These are phyloP conservation scores for Dactylellina haptotyla DNA, from an alignment of 2,329 filamentous ascomycete genomes.

Conservation along the genomic window DNA sequence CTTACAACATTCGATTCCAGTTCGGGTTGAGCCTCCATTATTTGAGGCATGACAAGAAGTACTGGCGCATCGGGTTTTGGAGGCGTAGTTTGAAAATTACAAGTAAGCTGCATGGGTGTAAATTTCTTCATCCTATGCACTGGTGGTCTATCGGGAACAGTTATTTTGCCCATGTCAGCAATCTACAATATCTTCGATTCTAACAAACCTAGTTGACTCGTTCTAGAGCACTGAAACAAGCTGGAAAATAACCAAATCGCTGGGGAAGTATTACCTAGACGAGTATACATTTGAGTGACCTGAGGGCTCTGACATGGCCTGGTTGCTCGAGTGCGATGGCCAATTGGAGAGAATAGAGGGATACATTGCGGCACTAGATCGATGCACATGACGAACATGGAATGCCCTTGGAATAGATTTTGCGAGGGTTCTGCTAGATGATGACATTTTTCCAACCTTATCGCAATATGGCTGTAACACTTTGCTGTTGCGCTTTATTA, in stretches of 20 bases:
- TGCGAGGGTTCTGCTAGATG: neutral
- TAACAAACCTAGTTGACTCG: too few relatives aligned
- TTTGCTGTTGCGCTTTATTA: too few relatives aligned
- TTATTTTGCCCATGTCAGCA: too few relatives aligned
- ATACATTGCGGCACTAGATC: slow-evolving; percentile 9
- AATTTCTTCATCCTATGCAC: slow-evolving; percentile 50
- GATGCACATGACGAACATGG: slow-evolving; percentile 26
- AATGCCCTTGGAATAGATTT: neutral
- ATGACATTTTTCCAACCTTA: too few relatives aligned
- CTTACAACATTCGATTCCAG: slow-evolving; percentile 34
- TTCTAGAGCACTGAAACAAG: too few relatives aligned
- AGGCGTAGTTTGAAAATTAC: slow-evolving; percentile 52
- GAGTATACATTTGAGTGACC: slow-evolving; percentile 10
- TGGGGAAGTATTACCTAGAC: slow-evolving; percentile 11
- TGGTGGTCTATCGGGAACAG: slow-evolving; percentile 35
- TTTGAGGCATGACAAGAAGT: slow-evolving; percentile 42
- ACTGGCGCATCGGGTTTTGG: slow-evolving; percentile 33
- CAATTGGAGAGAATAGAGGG: slow-evolving; percentile 37
- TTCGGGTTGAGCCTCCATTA: slow-evolving; percentile 11
- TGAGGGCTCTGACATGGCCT: slow-evolving; percentile 15
- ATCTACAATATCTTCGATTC: too few relatives aligned
- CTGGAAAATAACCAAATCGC: too few relatives aligned
- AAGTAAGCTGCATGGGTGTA: slow-evolving; percentile 51
- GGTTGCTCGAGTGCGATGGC: slow-evolving; percentile 29
- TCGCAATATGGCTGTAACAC: too few relatives aligned